These are phyloP conservation scores for Yamadazyma philogaea DNA, from an alignment of 805 yeast species.

Conservation along the genomic window DNA sequence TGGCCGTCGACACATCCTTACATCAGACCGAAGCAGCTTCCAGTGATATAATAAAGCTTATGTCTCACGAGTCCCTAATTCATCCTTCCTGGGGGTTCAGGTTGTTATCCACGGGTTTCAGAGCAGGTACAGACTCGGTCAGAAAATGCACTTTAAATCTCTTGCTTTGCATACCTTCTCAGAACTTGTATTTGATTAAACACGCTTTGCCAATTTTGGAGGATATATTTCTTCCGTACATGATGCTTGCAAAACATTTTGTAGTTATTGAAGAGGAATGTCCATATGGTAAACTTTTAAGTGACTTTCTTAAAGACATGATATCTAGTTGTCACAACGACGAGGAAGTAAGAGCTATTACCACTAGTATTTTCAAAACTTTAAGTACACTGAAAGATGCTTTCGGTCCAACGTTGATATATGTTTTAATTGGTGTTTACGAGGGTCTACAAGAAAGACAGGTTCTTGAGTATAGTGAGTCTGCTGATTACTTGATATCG, in stretches of 20 bases:
- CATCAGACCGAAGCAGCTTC: constrained; percentile 82
- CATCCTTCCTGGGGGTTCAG: constrained; percentile 71
- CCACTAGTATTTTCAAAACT: constrained; percentile 35
- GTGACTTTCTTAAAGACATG: constrained; percentile 43
- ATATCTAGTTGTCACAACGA: constrained; percentile 25
- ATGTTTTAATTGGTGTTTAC: constrained; percentile 53
- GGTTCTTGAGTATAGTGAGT: constrained; percentile 23
- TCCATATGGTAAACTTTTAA: constrained; percentile 53
- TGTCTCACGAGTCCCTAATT: constrained; percentile 49
- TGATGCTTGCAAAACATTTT: constrained; percentile 64
- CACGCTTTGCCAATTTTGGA: constrained; percentile 43
- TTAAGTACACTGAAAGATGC: constrained; percentile 47
- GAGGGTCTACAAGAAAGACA: constrained; percentile 41
- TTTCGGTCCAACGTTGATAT: constrained; percentile 71
- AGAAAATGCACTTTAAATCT: constrained; percentile 58
- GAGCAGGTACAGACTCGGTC: constrained; percentile 74
- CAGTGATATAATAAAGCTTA: constrained; percentile 54
- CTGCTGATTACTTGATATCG: constrained; percentile 22
- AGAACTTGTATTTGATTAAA: constrained; percentile 38
- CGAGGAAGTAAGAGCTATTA: constrained; percentile 23
- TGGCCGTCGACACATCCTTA: constrained; percentile 80
- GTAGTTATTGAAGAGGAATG: constrained; percentile 45
- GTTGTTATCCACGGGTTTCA: constrained; percentile 71
- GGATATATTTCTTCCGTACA: constrained; percentile 52
- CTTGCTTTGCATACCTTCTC: constrained; percentile 49